phyloP scores from a whole-genome alignment of 176 grass and related monocot genomes.

The Oryza meridionalis region DNA sequence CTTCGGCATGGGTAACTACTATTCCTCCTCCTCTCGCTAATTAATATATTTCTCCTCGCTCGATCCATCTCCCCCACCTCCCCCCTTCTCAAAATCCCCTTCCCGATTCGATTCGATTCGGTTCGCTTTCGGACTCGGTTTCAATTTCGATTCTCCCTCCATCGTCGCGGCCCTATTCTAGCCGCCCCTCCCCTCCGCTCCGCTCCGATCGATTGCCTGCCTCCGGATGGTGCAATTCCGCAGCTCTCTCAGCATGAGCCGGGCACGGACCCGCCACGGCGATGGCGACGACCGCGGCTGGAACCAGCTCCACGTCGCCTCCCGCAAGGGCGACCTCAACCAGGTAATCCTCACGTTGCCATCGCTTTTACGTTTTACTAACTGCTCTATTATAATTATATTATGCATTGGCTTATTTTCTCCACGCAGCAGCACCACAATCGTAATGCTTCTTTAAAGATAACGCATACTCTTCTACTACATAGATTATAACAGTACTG shows the following conservation, averaged over 20 bases:
- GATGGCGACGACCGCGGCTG: slow-evolving; percentile 66
- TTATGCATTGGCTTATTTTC: background rate
- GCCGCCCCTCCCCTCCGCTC: too few relatives aligned
- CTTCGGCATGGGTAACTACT: slow-evolving; percentile 88
- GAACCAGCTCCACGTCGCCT: slow-evolving; percentile 80
- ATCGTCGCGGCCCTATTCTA: too few relatives aligned
- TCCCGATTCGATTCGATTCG: background rate
- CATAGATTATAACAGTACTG: background rate
- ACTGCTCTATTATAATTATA: background rate
- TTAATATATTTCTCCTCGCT: background rate
- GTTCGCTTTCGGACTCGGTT: too few relatives aligned
- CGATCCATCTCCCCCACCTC: background rate
- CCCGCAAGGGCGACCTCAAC: slow-evolving; percentile 85
- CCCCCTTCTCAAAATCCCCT: background rate
- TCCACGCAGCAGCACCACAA: too few relatives aligned
- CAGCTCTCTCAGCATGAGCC: slow-evolving; percentile 50
- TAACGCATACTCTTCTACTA: background rate
- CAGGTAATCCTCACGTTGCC: slow-evolving; percentile 41
- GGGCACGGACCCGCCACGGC: slow-evolving; percentile 10
- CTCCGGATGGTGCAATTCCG: slow-evolving; percentile 45
- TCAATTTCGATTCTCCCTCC: background rate
- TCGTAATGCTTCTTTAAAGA: background rate
- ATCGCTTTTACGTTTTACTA: background rate
- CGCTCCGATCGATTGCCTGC: background rate
- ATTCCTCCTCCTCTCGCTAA: slow-evolving; percentile 58